Percentiles rank a stretch among this genome's conserved stretches.
Conservation (phyloP, 768 basidiomycete species). For the Boletus tylopilopsis region DNA sequence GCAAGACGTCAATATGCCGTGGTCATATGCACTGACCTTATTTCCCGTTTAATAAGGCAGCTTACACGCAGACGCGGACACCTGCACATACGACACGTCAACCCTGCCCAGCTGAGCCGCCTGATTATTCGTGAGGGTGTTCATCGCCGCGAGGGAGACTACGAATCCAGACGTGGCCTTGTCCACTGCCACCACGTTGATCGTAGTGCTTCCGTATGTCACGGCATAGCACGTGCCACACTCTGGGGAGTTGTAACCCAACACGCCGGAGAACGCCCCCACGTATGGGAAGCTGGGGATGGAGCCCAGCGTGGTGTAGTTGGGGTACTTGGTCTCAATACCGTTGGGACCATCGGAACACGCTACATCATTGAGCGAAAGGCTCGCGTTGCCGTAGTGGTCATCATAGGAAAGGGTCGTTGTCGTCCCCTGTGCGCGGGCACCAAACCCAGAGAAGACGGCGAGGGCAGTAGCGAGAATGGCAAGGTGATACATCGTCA, state of each 20-base stretch:
- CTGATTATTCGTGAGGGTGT: slow-evolving; percentile 15
- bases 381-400: slow-evolving; percentile 31
- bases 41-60: neutral
- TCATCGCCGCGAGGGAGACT: slow-evolving; percentile 25
- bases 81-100: slow-evolving; percentile 8
- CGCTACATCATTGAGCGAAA: slow-evolving; percentile 29
- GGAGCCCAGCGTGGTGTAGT: slow-evolving; percentile 35
- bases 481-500: slow-evolving; percentile 26
- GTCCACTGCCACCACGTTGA: slow-evolving; percentile 57
- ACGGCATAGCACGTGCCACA: slow-evolving; percentile 33
- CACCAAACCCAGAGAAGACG: slow-evolving; percentile 13
- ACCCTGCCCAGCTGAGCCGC: slow-evolving; percentile 18
- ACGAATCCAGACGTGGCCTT: slow-evolving; percentile 41
- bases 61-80: neutral
- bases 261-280: slow-evolving; percentile 28
- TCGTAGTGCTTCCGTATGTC: slow-evolving; percentile 29
- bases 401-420: slow-evolving; percentile 35
- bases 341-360: slow-evolving; percentile 40
- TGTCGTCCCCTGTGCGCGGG: slow-evolving; percentile 16
- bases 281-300: slow-evolving; percentile 37
- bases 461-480: slow-evolving; percentile 14
- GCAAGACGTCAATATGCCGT: too few species aligned
- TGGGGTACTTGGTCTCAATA: slow-evolving; percentile 25
- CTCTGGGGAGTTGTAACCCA: slow-evolving; percentile 17
- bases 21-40: slow-evolving; percentile 1